Evolutionary conservation across 1,284 basidiomycete genomes (phyloP).

Genomic region (Heimioporus retisporus): DNA sequence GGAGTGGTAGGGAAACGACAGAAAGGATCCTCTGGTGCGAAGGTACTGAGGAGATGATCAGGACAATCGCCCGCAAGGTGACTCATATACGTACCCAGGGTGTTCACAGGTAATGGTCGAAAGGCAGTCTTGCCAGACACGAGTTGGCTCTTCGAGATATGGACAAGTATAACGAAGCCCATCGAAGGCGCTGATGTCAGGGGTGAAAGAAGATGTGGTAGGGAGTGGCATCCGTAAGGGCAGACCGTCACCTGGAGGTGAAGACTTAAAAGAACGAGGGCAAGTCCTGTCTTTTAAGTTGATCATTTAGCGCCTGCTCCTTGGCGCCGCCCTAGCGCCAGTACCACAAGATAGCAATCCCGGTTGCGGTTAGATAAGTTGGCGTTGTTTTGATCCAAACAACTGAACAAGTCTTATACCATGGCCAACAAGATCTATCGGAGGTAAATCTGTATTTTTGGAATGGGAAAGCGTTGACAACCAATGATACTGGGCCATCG

Average conservation of each 20-base stretch:
- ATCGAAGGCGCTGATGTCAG: background rate
- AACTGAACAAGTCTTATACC: too few relatives aligned
- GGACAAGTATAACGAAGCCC: too few relatives aligned
- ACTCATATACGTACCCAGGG: background rate
- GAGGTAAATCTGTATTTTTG: too few relatives aligned
- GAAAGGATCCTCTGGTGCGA: background rate
- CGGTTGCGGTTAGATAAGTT: too few relatives aligned
- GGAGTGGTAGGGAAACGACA: background rate
- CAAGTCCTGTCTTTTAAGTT: background rate
- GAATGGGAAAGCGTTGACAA: too few relatives aligned
- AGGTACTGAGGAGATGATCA: background rate
- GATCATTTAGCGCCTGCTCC: too few relatives aligned
- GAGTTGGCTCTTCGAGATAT: background rate
- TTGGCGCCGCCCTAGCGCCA: too few relatives aligned
- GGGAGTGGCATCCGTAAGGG: background rate
- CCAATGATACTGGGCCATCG: too few relatives aligned
- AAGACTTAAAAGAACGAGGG: background rate
- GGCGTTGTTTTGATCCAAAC: too few relatives aligned
- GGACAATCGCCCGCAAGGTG: background rate
- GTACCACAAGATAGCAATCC: too few relatives aligned
- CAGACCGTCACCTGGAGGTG: background rate
- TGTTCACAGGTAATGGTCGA: background rate
- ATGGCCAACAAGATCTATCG: too few relatives aligned
- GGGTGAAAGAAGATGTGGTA: background rate
- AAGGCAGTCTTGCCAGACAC: background rate